A percentile compares a stretch with the other conserved stretches of the same genome.
Conservation (phyloP, 805 yeast genomes). For the Lachancea mirantina region DNA sequence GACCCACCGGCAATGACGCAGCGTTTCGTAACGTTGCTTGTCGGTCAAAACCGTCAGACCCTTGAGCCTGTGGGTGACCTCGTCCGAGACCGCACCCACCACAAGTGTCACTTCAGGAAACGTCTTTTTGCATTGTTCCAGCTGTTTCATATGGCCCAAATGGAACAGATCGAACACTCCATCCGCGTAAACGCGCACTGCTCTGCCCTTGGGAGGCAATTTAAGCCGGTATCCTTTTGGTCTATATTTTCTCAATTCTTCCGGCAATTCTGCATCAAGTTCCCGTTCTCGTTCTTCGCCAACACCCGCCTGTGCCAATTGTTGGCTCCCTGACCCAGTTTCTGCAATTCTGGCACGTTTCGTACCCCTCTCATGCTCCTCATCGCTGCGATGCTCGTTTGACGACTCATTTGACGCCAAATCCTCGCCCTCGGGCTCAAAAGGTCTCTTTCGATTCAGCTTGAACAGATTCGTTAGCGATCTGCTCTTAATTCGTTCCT, state of each 20-base stretch:
- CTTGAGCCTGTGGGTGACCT: constrained; percentile 83
- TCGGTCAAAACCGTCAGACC: constrained; percentile 90
- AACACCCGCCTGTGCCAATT: constrained; percentile 4
- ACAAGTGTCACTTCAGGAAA: constrained; percentile 78
- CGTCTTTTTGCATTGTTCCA: constrained; percentile 93
- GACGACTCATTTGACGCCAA: constrained; percentile 2
- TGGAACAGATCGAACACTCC: constrained; percentile 97
- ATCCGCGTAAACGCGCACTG: constrained; percentile 93
- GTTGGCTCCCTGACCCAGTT: constrained; percentile 4
- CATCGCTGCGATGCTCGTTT: constrained; percentile 6
- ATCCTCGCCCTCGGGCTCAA: constrained; percentile 22
- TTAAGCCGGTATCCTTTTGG: constrained; percentile 75
- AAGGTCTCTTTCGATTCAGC: constrained; percentile 20
- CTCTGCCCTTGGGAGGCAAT: constrained; percentile 76
- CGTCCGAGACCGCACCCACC: constrained; percentile 87
- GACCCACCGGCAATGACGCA: constrained; percentile 93
- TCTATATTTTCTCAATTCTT: constrained; percentile 63
- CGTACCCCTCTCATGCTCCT: constrained; percentile 8
- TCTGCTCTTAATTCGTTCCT: constrained; percentile 24
- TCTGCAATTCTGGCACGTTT: constrained; percentile 2
- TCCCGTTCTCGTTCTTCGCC: constrained; percentile 46
- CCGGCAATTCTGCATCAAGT: constrained; percentile 60
- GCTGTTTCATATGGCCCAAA: constrained; percentile 94
- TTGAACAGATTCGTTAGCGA: constrained; percentile 31
- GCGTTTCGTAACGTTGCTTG: constrained; percentile 81